A percentile compares a stretch with the other conserved stretches of the same genome.
phyloP scores from a whole-genome alignment of 225 moss, liverwort and hornwort genomes.

The Marchantia polymorpha region DNA sequence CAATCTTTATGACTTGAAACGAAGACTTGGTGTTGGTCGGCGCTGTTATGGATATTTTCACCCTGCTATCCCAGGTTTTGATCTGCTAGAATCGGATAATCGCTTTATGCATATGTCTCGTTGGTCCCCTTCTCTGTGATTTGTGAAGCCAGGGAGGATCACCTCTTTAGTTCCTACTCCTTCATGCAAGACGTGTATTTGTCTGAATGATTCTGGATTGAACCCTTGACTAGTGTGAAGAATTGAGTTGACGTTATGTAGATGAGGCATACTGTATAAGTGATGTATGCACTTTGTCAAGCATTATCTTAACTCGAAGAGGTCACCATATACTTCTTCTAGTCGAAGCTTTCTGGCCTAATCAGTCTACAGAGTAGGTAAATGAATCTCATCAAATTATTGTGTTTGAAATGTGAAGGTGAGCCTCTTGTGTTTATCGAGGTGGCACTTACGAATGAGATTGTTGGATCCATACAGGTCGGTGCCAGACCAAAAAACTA shows the following conservation, averaged over 20 bases:
- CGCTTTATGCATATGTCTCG: not conserved
- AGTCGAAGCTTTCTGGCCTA: too few species aligned
- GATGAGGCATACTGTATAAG: too few species aligned
- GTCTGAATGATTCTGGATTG: not conserved
- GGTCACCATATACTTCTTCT: too few species aligned
- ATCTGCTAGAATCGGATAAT: constrained; percentile 3
- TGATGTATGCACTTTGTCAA: too few species aligned
- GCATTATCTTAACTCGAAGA: too few species aligned
- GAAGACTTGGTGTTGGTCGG: constrained; percentile 78
- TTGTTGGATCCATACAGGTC: constrained; percentile 85
- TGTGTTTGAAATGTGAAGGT: constrained; percentile 39
- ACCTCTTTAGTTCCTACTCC: not conserved
- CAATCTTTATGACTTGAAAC: constrained; percentile 92
- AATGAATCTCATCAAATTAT: too few species aligned
- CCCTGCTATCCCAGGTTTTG: constrained; percentile 87
- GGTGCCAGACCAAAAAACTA: not conserved
- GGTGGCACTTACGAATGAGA: constrained; percentile 74
- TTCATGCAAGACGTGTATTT: not conserved
- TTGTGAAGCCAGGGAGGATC: not conserved
- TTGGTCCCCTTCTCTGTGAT: not conserved
- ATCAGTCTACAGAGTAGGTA: too few species aligned
- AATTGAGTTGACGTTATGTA: too few species aligned
- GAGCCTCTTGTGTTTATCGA: constrained; percentile 97
- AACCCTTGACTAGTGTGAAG: too few species aligned
- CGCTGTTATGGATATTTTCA: constrained; percentile 97